Percentiles rank a stretch among this genome's conserved stretches.
phyloP scores from a whole-genome alignment of 1,284 basidiomycete species.

The Ustilago loliicola region DNA sequence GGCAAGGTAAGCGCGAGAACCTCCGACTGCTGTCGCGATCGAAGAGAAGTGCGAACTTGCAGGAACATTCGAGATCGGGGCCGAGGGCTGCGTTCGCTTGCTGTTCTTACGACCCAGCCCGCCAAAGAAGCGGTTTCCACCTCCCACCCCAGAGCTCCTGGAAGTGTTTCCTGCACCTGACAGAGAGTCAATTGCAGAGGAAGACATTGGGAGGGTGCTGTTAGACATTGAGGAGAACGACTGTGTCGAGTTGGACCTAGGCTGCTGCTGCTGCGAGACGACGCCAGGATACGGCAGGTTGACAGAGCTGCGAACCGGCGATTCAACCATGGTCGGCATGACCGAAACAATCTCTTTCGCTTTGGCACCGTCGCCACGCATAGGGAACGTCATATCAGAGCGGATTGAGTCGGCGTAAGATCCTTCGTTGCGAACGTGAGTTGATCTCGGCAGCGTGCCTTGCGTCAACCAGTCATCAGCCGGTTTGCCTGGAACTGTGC shows the following conservation, averaged over 20 bases:
- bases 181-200: constrained; percentile 12
- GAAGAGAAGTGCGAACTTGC: constrained; percentile 17
- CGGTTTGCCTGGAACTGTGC: constrained; percentile 6
- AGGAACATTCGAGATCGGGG: background rate
- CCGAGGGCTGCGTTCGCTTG: constrained; percentile 30
- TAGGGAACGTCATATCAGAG: constrained; percentile 64
- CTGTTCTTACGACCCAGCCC: constrained; percentile 43
- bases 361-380: constrained; percentile 63
- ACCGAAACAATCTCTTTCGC: constrained; percentile 60
- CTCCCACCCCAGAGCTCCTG: constrained; percentile 14
- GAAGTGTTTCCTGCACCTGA: constrained; percentile 5
- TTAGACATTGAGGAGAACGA: constrained; percentile 23
- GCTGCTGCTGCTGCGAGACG: constrained; percentile 23
- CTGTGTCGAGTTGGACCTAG: constrained; percentile 36
- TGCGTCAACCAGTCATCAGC: constrained; percentile 24
- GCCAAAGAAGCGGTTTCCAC: constrained; percentile 47
- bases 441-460: constrained; percentile 25
- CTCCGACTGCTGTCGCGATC: constrained; percentile 22
- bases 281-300: constrained; percentile 59
- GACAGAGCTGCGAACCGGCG: constrained; percentile 32
- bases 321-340: constrained; percentile 50
- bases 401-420: constrained; percentile 61
- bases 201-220: background rate
- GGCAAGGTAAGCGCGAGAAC: constrained; percentile 34
- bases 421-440: constrained; percentile 45